Base-by-base conservation (phyloP, 257 asterid genomes). In the Nicotiana paniculata region DNA sequence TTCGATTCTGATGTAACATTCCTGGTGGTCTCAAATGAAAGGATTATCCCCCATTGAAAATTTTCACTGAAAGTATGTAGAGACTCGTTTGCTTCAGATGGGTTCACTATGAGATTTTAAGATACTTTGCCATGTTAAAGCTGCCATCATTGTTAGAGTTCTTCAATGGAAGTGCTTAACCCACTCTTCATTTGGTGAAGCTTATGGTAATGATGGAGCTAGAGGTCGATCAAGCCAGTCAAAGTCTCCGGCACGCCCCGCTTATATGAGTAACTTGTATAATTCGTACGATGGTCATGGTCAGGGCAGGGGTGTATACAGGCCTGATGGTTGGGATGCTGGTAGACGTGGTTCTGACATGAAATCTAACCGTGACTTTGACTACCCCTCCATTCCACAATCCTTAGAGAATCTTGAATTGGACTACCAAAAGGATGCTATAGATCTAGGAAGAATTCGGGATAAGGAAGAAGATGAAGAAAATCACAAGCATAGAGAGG, bases 401-500 rank as follows among this genome's bases (percentile, higher is more conserved):
- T 88, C 95, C 39, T 81, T 94, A 83, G 99, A 96, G 90, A 97
- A 91, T 67, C 81, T 93, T 65, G 98, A 93, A 86, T 84, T 90
- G 85, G 95, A 90, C 80, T 90, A 89, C 82, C 88, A 86, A 85
- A 90, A 92, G 87, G 98, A 96, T 83, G 96, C 96, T 43, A 86
- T 88, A 89, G 99, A 96, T 82, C 98, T 96, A 86, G 93, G 91
- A 82, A 91, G 88, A 83, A 85, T 91, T 82, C 97, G 98, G 81
- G 97, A 96, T 89, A 94, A 90, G 90, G 99, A 94, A 90, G 98
- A 92, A 89, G 98, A 94, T 75, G 98, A 94, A 82, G 99, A 96
- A 87, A 94, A 91, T 88, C 75, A 62, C 86, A 91, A 85, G 88
- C 98, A 94, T 83, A 95, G 98, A n/a, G 97, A 96, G 98, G 99